A percentile compares a stretch with the other conserved stretches of the same genome.
phyloP scores from a whole-genome alignment of 2,329 filamentous ascomycete species.

The Colletotrichum navitas region DNA sequence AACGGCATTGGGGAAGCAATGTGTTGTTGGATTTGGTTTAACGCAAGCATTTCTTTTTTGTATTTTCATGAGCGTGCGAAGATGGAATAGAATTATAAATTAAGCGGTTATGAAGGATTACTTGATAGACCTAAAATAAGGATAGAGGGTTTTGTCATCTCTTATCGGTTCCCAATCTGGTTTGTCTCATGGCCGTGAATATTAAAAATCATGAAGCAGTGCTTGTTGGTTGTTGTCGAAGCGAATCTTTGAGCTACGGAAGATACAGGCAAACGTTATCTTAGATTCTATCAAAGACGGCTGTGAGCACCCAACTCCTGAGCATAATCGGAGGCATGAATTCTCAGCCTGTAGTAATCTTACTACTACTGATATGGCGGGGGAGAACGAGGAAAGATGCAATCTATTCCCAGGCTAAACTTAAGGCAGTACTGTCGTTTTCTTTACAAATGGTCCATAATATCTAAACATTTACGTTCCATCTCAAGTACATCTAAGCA shows the following conservation, averaged over 20 bases:
- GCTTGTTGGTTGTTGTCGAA: not conserved
- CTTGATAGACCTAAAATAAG: not conserved
- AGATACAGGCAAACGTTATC: not conserved
- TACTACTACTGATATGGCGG: no score
- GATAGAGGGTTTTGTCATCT: not conserved
- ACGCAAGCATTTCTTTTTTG: not conserved
- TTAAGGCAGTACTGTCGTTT: no score
- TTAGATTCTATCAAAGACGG: not conserved
- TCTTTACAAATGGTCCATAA: no score
- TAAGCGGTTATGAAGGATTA: constrained; percentile 3
- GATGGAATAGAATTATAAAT: not conserved
- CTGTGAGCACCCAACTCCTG: not conserved
- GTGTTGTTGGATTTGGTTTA: not conserved
- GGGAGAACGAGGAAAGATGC: no score
- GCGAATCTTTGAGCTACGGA: not conserved
- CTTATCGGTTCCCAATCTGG: not conserved
- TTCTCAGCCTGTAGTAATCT: not conserved
- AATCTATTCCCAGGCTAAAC: no score
- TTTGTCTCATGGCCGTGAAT: no score
- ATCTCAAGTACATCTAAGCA: no score
- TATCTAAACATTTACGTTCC: no score
- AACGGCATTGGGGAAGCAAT: not conserved
- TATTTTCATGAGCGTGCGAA: not conserved
- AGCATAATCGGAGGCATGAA: not conserved
- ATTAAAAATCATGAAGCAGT: no score